These are phyloP conservation scores for Leccinum rimulosum DNA, from an alignment of 768 basidiomycete genomes.

Conservation along the genomic window DNA sequence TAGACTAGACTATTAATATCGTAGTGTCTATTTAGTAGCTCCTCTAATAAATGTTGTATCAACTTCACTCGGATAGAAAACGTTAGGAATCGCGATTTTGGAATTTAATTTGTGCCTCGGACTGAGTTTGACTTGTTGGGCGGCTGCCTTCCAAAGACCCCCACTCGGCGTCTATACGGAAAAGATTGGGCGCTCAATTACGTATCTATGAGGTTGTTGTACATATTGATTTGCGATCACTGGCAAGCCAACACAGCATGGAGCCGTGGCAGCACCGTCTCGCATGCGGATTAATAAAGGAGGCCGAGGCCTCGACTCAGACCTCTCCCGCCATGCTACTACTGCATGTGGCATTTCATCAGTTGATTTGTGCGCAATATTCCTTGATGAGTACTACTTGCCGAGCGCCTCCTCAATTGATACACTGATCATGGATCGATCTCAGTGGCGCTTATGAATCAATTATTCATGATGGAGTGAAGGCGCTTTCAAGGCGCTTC, in stretches of 20 bases:
- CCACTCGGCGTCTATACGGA: slow-evolving; percentile 1
- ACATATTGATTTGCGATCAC: neutral
- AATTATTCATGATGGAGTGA: too few species aligned
- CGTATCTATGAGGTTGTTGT: neutral
- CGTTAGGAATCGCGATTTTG: neutral
- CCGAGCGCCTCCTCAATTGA: too few species aligned
- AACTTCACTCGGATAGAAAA: neutral
- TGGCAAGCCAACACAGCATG: slow-evolving; percentile 5
- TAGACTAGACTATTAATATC: neutral
- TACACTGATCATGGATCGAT: too few species aligned
- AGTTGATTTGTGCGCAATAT: neutral
- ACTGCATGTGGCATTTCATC: neutral
- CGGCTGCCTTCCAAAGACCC: slow-evolving; percentile 4
- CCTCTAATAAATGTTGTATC: neutral
- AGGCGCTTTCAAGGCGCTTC: too few species aligned
- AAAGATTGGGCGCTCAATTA: neutral
- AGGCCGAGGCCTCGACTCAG: neutral
- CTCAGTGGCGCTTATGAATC: too few species aligned
- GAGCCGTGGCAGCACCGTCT: slow-evolving; percentile 9
- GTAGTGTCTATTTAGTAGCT: neutral
- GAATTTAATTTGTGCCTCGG: neutral
- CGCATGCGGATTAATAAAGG: neutral
- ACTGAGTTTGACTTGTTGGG: neutral
- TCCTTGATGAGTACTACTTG: too few species aligned
- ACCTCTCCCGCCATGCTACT: neutral